These are phyloP conservation scores for Creolimax fragrantissima DNA, from an alignment of 78 protist species.

Conservation along the genomic window DNA sequence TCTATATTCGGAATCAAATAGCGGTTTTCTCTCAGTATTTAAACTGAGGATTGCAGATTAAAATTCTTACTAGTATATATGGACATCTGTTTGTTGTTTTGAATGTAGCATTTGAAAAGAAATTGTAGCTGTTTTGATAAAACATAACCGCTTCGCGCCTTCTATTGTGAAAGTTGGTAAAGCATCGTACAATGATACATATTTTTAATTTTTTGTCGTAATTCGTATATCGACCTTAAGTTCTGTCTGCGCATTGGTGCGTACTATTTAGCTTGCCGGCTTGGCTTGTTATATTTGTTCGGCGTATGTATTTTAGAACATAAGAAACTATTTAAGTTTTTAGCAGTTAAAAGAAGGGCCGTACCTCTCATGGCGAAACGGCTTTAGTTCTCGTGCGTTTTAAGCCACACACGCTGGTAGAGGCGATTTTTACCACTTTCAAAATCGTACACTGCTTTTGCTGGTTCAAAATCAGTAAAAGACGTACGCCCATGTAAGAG, in stretches of 20 bases:
- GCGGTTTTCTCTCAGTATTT: neutral
- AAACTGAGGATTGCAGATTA: neutral
- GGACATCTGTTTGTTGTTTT: neutral
- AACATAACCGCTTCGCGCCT: too few species aligned
- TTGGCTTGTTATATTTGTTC: too few species aligned
- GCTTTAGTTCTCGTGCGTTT: neutral
- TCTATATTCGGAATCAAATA: neutral
- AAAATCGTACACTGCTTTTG: neutral
- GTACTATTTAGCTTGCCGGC: too few species aligned
- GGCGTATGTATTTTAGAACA: neutral
- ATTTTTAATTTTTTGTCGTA: neutral
- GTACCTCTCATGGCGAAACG: neutral
- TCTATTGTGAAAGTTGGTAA: too few species aligned
- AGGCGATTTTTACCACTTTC: neutral
- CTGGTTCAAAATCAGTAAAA: neutral
- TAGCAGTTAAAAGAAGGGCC: neutral
- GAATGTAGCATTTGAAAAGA: too few species aligned
- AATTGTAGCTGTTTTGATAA: too few species aligned
- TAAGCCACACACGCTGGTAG: conserved; percentile 8
- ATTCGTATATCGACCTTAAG: neutral
- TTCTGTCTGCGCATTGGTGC: neutral
- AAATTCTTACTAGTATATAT: neutral
- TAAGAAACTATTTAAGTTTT: neutral
- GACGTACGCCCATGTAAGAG: conserved; percentile 20
- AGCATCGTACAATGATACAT: too few species aligned